A percentile compares a stretch with the other conserved stretches of the same genome.
These are phyloP conservation scores for Cynanchum wilfordii DNA, from an alignment of 257 asterid species.

Conservation along the genomic window DNA sequence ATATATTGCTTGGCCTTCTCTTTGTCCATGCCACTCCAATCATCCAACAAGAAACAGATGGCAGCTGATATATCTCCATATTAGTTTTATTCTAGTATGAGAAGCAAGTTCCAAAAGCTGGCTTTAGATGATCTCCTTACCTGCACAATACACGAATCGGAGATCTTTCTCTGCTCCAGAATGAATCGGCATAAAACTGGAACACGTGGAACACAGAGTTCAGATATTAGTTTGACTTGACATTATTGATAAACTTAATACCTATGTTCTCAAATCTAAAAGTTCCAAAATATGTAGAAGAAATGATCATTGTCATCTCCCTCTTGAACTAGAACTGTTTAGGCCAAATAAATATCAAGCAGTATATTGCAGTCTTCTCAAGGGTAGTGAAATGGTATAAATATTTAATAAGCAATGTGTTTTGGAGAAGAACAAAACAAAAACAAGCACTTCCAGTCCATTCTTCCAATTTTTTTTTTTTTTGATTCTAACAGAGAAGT, in stretches of 20 bases:
- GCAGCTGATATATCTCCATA: conserved; percentile 52
- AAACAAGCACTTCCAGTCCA: not conserved
- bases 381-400: not conserved
- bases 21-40: conserved; percentile 88
- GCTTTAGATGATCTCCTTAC: conserved; percentile 31
- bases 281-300: not conserved
- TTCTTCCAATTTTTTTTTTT: too few relatives aligned
- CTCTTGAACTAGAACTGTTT: not conserved
- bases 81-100: conserved; percentile 14
- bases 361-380: not conserved
- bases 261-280: not conserved
- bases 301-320: not conserved
- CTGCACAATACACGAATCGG: conserved; percentile 92
- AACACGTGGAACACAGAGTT: conserved; percentile 16
- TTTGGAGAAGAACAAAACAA: not conserved
- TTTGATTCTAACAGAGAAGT: not conserved
- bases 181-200: conserved; percentile 91
- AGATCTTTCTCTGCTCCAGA: conserved; percentile 95
- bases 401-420: not conserved
- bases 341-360: not conserved
- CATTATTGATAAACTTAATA: not conserved
- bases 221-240: conserved; percentile 15
- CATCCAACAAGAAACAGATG: conserved; percentile 71
- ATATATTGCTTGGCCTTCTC: conserved; percentile 82
- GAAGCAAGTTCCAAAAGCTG: conserved; percentile 11